A percentile compares a stretch with the other conserved stretches of the same genome.
Evolutionary conservation across 148 eudicot species (phyloP).

Genomic region (Pharnaceum exiguum): DNA sequence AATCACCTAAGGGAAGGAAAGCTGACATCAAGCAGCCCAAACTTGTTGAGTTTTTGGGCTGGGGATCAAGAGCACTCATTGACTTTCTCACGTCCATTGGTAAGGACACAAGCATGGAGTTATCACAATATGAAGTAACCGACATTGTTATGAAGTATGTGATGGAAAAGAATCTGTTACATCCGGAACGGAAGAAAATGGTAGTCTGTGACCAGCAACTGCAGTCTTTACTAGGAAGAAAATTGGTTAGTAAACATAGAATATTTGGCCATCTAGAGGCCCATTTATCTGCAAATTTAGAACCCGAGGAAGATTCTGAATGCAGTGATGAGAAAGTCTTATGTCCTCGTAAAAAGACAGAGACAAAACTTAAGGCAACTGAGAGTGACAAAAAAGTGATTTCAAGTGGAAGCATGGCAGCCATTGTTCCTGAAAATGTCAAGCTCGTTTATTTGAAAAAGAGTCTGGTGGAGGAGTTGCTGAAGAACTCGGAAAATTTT

Average conservation of each 20-base stretch:
- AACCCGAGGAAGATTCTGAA: constrained; percentile 9
- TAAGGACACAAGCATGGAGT: constrained; percentile 6
- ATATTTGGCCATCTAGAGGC: constrained; percentile 10
- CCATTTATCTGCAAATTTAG: constrained; percentile 16
- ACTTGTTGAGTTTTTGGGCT: constrained; percentile 19
- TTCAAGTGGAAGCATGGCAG: constrained; percentile 14
- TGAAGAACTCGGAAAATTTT: constrained; percentile 12
- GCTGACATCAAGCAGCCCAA: background rate
- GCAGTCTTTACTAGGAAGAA: constrained; percentile 15
- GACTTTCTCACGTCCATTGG: constrained; percentile 13
- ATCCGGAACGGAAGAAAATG: constrained; percentile 18
- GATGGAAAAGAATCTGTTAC: constrained; percentile 11
- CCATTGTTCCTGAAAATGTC: constrained; percentile 23
- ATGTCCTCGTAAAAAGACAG: constrained; percentile 8
- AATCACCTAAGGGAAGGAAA: constrained; percentile 4
- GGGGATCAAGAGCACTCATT: constrained; percentile 24
- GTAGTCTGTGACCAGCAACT: constrained; percentile 22
- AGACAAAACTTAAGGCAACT: background rate
- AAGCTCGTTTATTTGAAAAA: constrained; percentile 21
- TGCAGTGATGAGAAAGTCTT: background rate
- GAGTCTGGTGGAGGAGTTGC: constrained; percentile 20
- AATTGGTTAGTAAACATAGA: constrained; percentile 20
- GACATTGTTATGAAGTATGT: constrained; percentile 14
- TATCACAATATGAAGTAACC: constrained; percentile 17
- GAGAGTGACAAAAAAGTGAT: background rate